These are phyloP conservation scores for Cubamyces sp. DNA, from an alignment of 768 basidiomycete genomes.

Conservation along the genomic window DNA sequence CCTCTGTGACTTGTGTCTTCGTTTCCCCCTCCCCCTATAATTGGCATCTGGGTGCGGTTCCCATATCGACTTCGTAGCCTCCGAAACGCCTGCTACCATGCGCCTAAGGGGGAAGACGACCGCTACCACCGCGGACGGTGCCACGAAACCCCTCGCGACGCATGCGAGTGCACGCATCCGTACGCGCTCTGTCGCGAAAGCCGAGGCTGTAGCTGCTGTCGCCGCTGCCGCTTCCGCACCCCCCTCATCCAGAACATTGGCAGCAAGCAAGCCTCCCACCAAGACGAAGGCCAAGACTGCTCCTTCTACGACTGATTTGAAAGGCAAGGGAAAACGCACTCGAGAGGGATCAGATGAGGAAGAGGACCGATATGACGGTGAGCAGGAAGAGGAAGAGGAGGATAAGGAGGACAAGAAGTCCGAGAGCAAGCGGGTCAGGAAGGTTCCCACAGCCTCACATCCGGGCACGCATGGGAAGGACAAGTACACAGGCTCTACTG, in stretches of 20 bases:
- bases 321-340: constrained; percentile 24
- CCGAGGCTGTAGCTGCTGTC: constrained; percentile 15
- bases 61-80: no score
- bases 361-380: constrained; percentile 21
- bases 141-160: constrained; percentile 39
- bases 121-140: constrained; percentile 32
- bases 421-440: constrained; percentile 21
- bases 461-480: constrained; percentile 17
- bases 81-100: no score
- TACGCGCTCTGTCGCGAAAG: constrained; percentile 32
- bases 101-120: constrained; percentile 50
- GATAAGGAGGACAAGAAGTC: constrained; percentile 8
- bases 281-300: constrained; percentile 18
- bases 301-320: constrained; percentile 23
- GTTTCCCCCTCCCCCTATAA: no score
- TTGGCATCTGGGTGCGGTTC: no score
- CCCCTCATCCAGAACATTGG: constrained; percentile 17
- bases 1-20: no score
- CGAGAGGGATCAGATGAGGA: constrained; percentile 27
- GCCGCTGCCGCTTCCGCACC: constrained; percentile 31
- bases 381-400: constrained; percentile 5
- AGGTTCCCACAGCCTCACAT: constrained; percentile 21
- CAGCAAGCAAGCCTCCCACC: not conserved
- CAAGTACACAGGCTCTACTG: constrained; percentile 30
- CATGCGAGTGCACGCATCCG: constrained; percentile 36